These are phyloP conservation scores for Penicillium frequentans DNA, from an alignment of 2,329 filamentous ascomycete genomes.

Conservation along the genomic window DNA sequence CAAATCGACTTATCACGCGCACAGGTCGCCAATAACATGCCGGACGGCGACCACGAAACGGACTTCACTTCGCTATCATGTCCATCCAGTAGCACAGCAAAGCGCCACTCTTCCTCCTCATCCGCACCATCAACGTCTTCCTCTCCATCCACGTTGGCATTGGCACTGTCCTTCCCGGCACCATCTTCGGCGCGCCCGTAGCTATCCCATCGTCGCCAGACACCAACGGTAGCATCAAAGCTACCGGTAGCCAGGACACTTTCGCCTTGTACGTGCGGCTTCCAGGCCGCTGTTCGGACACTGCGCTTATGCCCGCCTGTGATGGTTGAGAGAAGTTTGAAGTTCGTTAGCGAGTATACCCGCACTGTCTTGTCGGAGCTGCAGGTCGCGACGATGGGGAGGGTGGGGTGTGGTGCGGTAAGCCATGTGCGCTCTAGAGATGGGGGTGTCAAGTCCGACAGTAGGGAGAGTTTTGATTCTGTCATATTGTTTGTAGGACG, in stretches of 20 bases:
- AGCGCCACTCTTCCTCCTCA: conserved; percentile 83
- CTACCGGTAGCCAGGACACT: conserved; percentile 86
- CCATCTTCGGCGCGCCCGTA: conserved; percentile 27
- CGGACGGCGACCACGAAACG: conserved; percentile 64
- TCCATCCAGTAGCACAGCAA: conserved; percentile 87
- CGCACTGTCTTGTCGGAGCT: conserved; percentile 84
- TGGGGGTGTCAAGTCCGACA: conserved; percentile 56
- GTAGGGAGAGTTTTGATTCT: conserved; percentile 34
- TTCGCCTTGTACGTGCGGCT: conserved; percentile 66
- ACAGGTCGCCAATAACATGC: conserved; percentile 82
- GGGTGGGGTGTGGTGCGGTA: conserved; percentile 78
- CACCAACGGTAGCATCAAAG: conserved; percentile 88
- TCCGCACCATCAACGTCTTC: conserved; percentile 47
- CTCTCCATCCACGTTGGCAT: conserved; percentile 38
- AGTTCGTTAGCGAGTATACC: conserved; percentile 81
- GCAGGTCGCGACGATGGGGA: conserved; percentile 85
- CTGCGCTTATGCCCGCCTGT: conserved; percentile 88
- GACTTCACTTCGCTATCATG: conserved; percentile 95
- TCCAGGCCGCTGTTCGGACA: conserved; percentile 85
- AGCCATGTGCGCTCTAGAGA: conserved; percentile 73
- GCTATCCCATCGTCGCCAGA: conserved; percentile 69
- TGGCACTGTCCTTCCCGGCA: conserved; percentile 22
- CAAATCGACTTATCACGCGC: conserved; percentile 91
- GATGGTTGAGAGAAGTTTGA: conserved; percentile 75
- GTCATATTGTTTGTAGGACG: neutral